Conservation (phyloP, 257 asterid genomes). For the Lavandula angustifolia region DNA sequence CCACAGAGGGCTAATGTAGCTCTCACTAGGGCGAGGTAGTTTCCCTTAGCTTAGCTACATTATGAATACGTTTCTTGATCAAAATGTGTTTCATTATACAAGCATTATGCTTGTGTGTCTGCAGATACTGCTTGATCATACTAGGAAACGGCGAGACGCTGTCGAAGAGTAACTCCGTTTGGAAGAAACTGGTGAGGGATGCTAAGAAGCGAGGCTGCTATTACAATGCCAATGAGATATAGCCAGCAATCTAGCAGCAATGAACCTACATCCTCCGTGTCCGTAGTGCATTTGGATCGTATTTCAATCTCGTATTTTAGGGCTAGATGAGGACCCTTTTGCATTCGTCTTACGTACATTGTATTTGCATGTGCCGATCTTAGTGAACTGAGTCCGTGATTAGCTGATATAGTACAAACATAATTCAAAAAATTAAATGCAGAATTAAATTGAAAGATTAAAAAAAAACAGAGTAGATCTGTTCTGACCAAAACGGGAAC, state of each 20-base stretch:
- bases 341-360: too few species aligned
- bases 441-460: background rate
- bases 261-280: too few species aligned
- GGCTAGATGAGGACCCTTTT: too few species aligned
- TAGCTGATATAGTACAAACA: slow-evolving; percentile 10
- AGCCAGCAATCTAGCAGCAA: too few species aligned
- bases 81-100: too few species aligned
- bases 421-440: slow-evolving; percentile 17
- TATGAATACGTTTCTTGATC: too few species aligned
- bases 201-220: slow-evolving; percentile 62
- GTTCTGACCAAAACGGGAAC: too few species aligned
- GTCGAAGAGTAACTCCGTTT: slow-evolving; percentile 54
- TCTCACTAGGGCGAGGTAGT: slow-evolving; percentile 74
- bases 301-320: too few species aligned
- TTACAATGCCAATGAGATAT: slow-evolving; percentile 49
- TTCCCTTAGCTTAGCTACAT: background rate
- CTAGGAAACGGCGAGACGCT: slow-evolving; percentile 64
- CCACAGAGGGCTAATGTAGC: slow-evolving; percentile 67
- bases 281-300: too few species aligned
- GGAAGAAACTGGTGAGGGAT: slow-evolving; percentile 58
- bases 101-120: background rate
- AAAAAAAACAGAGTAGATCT: too few species aligned
- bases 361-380: too few species aligned
- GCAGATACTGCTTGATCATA: slow-evolving; percentile 73
- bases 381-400: slow-evolving; percentile 1